Conservation (phyloP, 2,329 filamentous ascomycete species). For the Septoria petroselini region DNA sequence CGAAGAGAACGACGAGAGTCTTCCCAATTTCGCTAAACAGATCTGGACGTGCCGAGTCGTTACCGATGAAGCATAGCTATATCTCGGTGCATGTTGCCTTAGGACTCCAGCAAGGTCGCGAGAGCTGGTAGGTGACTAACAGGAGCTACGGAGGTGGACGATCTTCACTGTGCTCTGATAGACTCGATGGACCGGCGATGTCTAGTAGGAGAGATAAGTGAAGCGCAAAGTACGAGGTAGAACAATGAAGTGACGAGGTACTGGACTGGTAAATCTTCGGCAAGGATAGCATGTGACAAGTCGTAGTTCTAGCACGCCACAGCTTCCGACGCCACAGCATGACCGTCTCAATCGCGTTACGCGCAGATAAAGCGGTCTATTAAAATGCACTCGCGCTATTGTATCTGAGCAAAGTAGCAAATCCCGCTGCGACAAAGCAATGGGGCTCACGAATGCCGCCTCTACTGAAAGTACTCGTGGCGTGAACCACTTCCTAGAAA, state of each 20-base stretch:
- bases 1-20: too few relatives aligned
- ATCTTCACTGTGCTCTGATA: not conserved
- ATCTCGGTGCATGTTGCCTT: slow-evolving; percentile 11
- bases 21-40: not conserved
- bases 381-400: too few relatives aligned
- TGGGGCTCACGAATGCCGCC: too few relatives aligned
- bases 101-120: not conserved
- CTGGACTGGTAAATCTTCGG: not conserved
- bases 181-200: not conserved
- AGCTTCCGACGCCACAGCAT: too few relatives aligned
- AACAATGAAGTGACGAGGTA: slow-evolving; percentile 1
- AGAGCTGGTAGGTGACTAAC: not conserved
- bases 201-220: not conserved
- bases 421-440: too few relatives aligned
- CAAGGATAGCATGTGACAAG: not conserved
- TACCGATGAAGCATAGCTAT: slow-evolving; percentile 15
- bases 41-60: not conserved
- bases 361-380: too few relatives aligned
- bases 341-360: not conserved
- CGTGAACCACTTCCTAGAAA: slow-evolving; percentile 8
- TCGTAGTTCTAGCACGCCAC: too few relatives aligned
- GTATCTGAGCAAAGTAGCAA: too few relatives aligned
- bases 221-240: not conserved
- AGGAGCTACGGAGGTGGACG: not conserved
- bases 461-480: slow-evolving; percentile 13